These are phyloP conservation scores for Eucalyptus marginata DNA, from an alignment of 345 rosid species.

Conservation along the genomic window DNA sequence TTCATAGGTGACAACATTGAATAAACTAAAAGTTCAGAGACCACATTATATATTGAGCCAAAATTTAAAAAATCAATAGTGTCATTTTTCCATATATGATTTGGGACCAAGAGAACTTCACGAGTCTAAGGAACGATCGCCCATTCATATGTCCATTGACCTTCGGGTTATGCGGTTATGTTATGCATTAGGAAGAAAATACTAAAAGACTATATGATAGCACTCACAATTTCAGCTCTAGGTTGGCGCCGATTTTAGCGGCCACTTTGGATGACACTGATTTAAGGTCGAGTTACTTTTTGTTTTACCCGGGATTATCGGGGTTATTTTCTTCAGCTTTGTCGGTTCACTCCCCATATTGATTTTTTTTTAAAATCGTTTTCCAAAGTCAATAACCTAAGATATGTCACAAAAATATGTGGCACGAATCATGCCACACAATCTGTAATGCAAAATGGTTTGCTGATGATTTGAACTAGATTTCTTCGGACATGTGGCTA, in stretches of 20 bases:
- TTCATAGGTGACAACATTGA: too few species aligned
- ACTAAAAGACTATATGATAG: fast-evolving
- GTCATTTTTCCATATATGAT: too few species aligned
- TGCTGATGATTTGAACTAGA: not conserved
- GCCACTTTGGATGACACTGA: not conserved
- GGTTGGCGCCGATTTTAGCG: not conserved
- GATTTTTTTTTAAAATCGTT: not conserved
- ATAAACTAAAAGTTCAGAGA: fast-evolving
- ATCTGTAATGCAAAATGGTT: not conserved
- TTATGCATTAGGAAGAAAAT: not conserved
- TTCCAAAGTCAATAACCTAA: not conserved
- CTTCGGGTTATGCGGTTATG: not conserved
- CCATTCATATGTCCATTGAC: not conserved
- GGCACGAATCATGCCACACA: not conserved
- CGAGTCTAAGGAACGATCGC: not conserved
- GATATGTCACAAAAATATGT: not conserved
- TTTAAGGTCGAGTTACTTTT: not conserved
- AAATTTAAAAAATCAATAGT: too few species aligned
- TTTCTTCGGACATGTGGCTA: not conserved
- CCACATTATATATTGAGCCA: fast-evolving
- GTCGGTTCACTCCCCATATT: not conserved
- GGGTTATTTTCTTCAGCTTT: not conserved
- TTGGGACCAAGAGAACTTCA: not conserved
- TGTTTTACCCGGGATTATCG: not conserved
- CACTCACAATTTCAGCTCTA: not conserved